Conservation (phyloP, 2,329 filamentous ascomycete species). For the Juglanconis sp. region DNA sequence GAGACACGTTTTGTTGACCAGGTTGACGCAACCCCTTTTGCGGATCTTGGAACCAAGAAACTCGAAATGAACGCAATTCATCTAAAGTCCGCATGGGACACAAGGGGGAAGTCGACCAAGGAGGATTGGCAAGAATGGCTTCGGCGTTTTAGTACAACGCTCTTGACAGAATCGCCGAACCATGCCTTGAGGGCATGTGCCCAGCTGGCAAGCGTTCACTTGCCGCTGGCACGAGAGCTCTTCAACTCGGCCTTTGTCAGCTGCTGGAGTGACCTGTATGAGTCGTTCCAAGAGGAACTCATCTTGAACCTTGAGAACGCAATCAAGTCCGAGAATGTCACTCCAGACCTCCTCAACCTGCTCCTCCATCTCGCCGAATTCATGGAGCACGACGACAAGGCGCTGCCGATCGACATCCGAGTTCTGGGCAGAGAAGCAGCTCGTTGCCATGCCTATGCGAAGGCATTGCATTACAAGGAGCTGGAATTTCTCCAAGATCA, state of each 20-base stretch:
- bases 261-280: conserved; percentile 97
- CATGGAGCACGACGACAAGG: conserved; percentile 99
- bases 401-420: conserved; percentile 93
- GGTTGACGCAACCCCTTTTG: conserved; percentile 74
- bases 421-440: conserved; percentile 92
- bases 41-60: conserved; percentile 87
- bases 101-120: conserved; percentile 91
- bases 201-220: conserved; percentile 83
- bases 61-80: conserved; percentile 97
- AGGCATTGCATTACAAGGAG: conserved; percentile 98
- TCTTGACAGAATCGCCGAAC: conserved; percentile 92
- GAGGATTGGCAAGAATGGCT: conserved; percentile 99
- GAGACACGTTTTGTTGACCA: conserved; percentile 76
- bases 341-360: conserved; percentile 90
- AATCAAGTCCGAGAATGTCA: conserved; percentile 91
- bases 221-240: conserved; percentile 84
- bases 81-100: conserved; percentile 95
- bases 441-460: conserved; percentile 96
- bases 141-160: conserved; percentile 88
- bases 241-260: conserved; percentile 99
- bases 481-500: conserved; percentile 97
- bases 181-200: conserved; percentile 93
- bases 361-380: conserved; percentile 96
- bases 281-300: conserved; percentile 94
- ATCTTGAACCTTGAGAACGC: conserved; percentile 94